A percentile compares a stretch with the other conserved stretches of the same genome.
Evolutionary conservation across 2,329 filamentous ascomycete genomes (phyloP).

Genomic region (Elsinoe necatrix): DNA sequence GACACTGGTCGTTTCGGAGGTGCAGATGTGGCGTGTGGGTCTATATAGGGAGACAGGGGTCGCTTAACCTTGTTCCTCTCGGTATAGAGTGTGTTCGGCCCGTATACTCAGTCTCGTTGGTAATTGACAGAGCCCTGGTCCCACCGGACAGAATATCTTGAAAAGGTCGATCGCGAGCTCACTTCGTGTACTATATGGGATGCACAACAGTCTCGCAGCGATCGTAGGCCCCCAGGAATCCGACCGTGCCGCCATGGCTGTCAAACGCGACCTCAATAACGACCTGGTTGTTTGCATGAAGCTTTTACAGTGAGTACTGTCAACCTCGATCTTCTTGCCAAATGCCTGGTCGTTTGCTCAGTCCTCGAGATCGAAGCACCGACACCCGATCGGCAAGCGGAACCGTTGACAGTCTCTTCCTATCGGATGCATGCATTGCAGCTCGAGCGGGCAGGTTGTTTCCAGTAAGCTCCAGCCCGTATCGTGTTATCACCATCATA

Average conservation of each 20-base stretch:
- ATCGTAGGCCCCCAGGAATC: not conserved
- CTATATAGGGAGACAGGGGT: not conserved
- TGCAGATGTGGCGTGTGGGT: not conserved
- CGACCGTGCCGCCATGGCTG: not conserved
- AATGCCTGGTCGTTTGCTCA: not conserved
- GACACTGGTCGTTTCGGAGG: not conserved
- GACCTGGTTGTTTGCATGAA: not conserved
- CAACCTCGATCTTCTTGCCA: not conserved
- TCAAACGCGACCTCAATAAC: not conserved
- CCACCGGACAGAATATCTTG: not conserved
- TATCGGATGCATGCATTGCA: constrained; percentile 1
- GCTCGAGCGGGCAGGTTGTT: not conserved
- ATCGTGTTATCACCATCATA: not conserved
- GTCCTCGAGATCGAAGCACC: not conserved
- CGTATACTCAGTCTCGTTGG: not conserved
- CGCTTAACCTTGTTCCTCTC: not conserved
- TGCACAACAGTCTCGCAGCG: not conserved
- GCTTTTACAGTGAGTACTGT: not conserved
- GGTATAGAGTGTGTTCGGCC: not conserved
- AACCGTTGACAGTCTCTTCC: not conserved
- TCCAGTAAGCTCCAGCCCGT: not conserved
- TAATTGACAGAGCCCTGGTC: too few relatives aligned
- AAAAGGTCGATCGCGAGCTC: not conserved
- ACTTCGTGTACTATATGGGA: too few relatives aligned
- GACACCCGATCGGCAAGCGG: not conserved